Base-by-base conservation (phyloP, 2,329 filamentous ascomycete genomes). In the Apiospora malaysiana region DNA sequence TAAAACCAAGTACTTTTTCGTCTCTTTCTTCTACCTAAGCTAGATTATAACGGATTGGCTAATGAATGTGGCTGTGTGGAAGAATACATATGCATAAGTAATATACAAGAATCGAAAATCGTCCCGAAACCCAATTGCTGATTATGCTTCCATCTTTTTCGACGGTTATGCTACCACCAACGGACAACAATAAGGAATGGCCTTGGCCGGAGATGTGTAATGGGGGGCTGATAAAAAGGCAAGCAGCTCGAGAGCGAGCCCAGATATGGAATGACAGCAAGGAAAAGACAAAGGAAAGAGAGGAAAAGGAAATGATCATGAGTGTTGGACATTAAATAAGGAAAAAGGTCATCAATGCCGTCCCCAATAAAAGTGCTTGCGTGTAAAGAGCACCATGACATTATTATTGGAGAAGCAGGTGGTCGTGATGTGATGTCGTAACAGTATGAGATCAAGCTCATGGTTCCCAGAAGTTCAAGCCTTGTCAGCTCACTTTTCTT, bases 221-320 rank as follows among this genome's bases (percentile, higher is more conserved):
- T n/a, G 37, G 47, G 14, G 32, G 32, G 32, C 32, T 32, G 32
- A 56, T 27, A 1, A 18, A 18, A 56, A 56, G 16, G 7, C 49
- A 56, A 63, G 18, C 56, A 40, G 56, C 56, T 63, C 56, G 56
- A 63, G 56, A 40, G 56, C 32, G 56, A 63, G 56, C 56, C 27
- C 32, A 37, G 32, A 56, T 14, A 32, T 4, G 27, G 16, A 32
- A 4, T 59, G 51, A 40, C 9, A 8, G 56, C 40, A 63, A 40
- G 56, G 56, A n/a, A 63, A 40, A 8, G 8, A n/a, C 4, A 56
- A 32, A 40, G 9, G 18, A 63, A 40, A 23, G 42, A 63, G 27
- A 23, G 27, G n/a, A 6, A 32, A 51, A n/a, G 32, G 18, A 63
- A 40, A 40, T 14, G 8, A 4, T 59, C 32, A 40, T 63, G 9